These are phyloP conservation scores for Monosporascus sp. DNA, from an alignment of 2,329 filamentous ascomycete genomes.

Conservation along the genomic window DNA sequence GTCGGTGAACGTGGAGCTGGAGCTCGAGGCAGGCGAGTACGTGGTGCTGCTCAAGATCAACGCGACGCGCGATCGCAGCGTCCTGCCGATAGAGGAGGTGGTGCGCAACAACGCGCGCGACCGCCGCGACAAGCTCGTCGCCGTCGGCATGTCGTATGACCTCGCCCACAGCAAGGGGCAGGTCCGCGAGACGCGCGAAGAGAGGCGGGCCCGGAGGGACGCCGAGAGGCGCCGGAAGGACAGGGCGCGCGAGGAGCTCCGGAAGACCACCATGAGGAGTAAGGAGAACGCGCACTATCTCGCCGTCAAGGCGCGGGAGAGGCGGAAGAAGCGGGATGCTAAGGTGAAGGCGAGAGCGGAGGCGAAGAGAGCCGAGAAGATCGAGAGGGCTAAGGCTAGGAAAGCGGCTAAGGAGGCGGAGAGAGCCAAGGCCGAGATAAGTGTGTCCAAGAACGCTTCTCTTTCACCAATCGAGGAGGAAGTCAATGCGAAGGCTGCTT, in stretches of 20 bases:
- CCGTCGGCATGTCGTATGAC: conserved; percentile 66
- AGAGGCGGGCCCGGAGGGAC: conserved; percentile 42
- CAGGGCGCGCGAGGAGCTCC: conserved; percentile 33
- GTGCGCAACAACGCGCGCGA: conserved; percentile 59
- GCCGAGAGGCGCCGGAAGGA: conserved; percentile 38
- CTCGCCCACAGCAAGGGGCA: conserved; percentile 64
- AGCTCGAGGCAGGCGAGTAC: conserved; percentile 71
- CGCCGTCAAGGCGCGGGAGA: conserved; percentile 38
- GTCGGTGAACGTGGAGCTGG: conserved; percentile 71
- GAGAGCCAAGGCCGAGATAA: conserved; percentile 7
- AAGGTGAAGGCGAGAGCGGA: conserved; percentile 32
- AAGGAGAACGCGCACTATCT: conserved; percentile 21
- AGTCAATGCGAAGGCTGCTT: not conserved
- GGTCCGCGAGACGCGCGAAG: conserved; percentile 42
- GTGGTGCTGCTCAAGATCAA: conserved; percentile 71
- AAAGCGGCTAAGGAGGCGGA: conserved; percentile 10
- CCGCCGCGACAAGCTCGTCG: conserved; percentile 65
- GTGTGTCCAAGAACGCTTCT: not conserved
- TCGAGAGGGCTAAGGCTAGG: conserved; percentile 16
- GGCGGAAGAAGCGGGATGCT: conserved; percentile 32
- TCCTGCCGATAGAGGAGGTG: conserved; percentile 57
- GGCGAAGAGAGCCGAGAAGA: conserved; percentile 25
- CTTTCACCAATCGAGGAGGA: not conserved
- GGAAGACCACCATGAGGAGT: conserved; percentile 32
- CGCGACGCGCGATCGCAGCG: conserved; percentile 52